Percentiles rank a stretch among this genome's conserved stretches.
phyloP scores from a whole-genome alignment of 441 rosid species.

The Jatropha podagrica region DNA sequence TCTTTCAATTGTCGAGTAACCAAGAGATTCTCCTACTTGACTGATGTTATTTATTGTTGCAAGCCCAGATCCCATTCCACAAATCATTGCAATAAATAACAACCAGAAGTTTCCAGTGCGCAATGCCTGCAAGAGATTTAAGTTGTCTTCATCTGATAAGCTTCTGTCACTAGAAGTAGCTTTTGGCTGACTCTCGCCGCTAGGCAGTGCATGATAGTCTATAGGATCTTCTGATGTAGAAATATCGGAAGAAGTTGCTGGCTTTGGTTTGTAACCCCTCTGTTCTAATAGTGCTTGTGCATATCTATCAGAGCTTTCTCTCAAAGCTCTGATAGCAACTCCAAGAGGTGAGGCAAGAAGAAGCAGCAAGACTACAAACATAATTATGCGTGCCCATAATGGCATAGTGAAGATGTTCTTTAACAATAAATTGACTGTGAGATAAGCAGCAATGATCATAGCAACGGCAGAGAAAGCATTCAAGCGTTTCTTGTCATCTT shows the following conservation, averaged over 20 bases:
- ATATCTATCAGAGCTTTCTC: conserved; percentile 33
- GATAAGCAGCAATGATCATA: conserved; percentile 49
- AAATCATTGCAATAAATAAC: conserved; percentile 64
- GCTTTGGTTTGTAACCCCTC: conserved; percentile 20
- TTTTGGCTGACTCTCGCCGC: conserved; percentile 18
- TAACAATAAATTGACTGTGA: conserved; percentile 42
- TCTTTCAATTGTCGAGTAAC: conserved; percentile 48
- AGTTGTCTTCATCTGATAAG: conserved; percentile 30
- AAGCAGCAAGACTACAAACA: conserved; percentile 38
- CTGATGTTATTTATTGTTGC: conserved; percentile 62
- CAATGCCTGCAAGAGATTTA: conserved; percentile 54
- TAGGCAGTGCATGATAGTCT: conserved; percentile 30
- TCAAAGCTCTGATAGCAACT: conserved; percentile 42
- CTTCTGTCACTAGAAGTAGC: not conserved
- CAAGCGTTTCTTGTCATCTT: conserved; percentile 52
- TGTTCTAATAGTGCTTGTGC: conserved; percentile 28
- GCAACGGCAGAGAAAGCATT: conserved; percentile 54
- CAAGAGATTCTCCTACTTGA: conserved; percentile 61
- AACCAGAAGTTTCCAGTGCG: conserved; percentile 66
- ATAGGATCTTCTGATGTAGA: conserved; percentile 17
- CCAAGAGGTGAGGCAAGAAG: conserved; percentile 45
- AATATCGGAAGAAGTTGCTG: conserved; percentile 11
- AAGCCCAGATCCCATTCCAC: conserved; percentile 61
- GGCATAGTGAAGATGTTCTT: conserved; percentile 42
- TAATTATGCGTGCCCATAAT: conserved; percentile 31